Conservation (phyloP, 2,329 filamentous ascomycete species). For the Didymellaceae sp. region DNA sequence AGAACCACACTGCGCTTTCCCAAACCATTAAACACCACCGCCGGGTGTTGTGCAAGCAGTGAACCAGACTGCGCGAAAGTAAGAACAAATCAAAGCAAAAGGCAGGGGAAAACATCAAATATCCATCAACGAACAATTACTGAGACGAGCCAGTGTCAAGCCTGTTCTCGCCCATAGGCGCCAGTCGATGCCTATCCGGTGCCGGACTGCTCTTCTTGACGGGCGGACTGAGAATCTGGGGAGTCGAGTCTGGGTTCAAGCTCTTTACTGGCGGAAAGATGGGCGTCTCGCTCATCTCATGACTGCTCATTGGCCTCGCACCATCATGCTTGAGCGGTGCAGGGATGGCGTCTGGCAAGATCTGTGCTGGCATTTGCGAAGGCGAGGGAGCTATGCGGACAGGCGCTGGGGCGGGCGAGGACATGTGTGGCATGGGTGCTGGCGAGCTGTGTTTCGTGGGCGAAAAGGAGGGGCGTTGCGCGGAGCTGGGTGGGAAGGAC, state of each 20-base stretch:
- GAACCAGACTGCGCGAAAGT: no score
- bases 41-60: no score
- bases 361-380: constrained; percentile 40
- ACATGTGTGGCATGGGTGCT: constrained; percentile 43
- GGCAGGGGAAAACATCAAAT: no score
- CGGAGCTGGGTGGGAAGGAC: constrained; percentile 52
- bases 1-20: no score
- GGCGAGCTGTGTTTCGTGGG: constrained; percentile 50
- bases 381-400: constrained; percentile 40
- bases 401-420: constrained; percentile 36
- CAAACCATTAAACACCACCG: no score
- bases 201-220: constrained; percentile 56
- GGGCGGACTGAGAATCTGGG: constrained; percentile 66
- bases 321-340: constrained; percentile 58
- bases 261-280: constrained; percentile 65
- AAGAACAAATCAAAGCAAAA: no score
- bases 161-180: constrained; percentile 8
- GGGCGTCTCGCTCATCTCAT: constrained; percentile 47
- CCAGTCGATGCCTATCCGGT: constrained; percentile 27
- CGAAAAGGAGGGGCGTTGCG: constrained; percentile 44
- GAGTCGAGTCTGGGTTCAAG: constrained; percentile 64
- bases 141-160: not conserved
- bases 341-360: constrained; percentile 45
- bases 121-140: not conserved
- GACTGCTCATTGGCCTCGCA: constrained; percentile 40